Conservation (phyloP, 768 basidiomycete genomes). For the Psilocybe azurescens region DNA sequence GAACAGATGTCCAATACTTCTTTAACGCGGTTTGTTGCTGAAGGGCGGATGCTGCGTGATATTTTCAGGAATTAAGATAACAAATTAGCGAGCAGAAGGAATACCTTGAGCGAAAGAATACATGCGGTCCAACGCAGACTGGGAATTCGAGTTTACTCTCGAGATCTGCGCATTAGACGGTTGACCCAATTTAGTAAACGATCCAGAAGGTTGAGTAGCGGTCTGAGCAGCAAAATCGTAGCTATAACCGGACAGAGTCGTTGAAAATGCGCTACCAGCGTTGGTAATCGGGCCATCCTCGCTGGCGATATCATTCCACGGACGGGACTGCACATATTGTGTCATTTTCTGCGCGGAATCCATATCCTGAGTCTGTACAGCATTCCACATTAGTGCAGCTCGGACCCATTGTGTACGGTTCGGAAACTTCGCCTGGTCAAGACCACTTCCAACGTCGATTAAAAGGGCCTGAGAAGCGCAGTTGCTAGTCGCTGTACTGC, state of each 20-base stretch:
- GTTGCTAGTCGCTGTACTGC: conserved; percentile 42
- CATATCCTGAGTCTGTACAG: conserved; percentile 55
- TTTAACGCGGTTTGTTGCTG: conserved; percentile 53
- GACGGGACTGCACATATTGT: conserved; percentile 49
- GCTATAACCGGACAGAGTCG: conserved; percentile 51
- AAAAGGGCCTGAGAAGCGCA: conserved; percentile 60
- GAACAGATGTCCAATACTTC: conserved; percentile 59
- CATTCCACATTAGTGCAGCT: conserved; percentile 63
- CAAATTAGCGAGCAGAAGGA: conserved; percentile 19
- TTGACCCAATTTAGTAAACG: conserved; percentile 52
- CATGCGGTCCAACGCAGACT: conserved; percentile 56
- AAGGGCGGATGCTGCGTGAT: conserved; percentile 55
- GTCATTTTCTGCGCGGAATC: conserved; percentile 43
- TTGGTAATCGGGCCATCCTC: conserved; percentile 46
- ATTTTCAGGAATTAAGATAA: conserved; percentile 9
- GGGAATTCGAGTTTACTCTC: conserved; percentile 42
- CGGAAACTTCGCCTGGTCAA: conserved; percentile 43
- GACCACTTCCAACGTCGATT: conserved; percentile 55
- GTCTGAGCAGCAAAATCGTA: conserved; percentile 68
- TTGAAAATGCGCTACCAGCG: conserved; percentile 41
- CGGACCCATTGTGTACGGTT: conserved; percentile 65
- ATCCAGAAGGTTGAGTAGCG: conserved; percentile 45
- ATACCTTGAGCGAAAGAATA: conserved; percentile 64
- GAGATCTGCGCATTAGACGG: conserved; percentile 51
- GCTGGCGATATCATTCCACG: conserved; percentile 48